Conservation (phyloP, 495 filamentous ascomycete species). For the Hypoxylon lenormandii region DNA sequence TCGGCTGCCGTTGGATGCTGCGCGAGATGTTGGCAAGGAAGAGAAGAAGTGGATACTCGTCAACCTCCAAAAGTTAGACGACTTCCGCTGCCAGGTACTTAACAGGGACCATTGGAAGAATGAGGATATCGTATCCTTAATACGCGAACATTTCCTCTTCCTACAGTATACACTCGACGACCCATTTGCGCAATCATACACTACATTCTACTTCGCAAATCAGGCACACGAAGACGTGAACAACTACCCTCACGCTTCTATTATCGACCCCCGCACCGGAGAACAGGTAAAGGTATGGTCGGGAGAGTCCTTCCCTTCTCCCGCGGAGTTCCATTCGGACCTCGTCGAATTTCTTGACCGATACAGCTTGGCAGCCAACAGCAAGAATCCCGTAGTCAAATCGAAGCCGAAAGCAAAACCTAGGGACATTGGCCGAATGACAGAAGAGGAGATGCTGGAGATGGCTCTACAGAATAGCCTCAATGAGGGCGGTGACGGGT, state of each 20-base stretch:
- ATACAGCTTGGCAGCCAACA: slow-evolving; percentile 86
- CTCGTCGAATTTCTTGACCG: slow-evolving; percentile 95
- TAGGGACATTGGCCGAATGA: slow-evolving; percentile 85
- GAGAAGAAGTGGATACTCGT: slow-evolving; percentile 92
- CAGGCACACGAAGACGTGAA: slow-evolving; percentile 75
- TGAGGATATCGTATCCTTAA: slow-evolving; percentile 75
- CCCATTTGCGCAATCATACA: slow-evolving; percentile 77
- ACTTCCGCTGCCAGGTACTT: slow-evolving; percentile 91
- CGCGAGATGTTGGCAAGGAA: slow-evolving; percentile 84
- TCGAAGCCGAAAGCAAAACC: slow-evolving; percentile 78
- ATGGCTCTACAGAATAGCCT: slow-evolving; percentile 91
- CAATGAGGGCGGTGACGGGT: slow-evolving; percentile 54
- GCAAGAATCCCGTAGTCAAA: slow-evolving; percentile 90
- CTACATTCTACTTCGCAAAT: slow-evolving; percentile 87
- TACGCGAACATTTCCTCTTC: slow-evolving; percentile 94
- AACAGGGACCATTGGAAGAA: slow-evolving; percentile 98
- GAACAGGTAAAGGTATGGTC: slow-evolving; percentile 98
- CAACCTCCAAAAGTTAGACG: slow-evolving; percentile 89
- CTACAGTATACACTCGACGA: slow-evolving; percentile 90
- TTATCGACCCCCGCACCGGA: slow-evolving; percentile 93
- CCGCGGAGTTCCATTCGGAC: slow-evolving; percentile 86
- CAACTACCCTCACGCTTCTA: slow-evolving; percentile 91
- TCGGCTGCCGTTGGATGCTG: slow-evolving; percentile 77
- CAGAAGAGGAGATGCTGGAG: slow-evolving; percentile 95
- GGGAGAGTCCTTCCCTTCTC: slow-evolving; percentile 77